phyloP scores from a whole-genome alignment of 2,329 filamentous ascomycete species.

The Stachybotrys echinatus region DNA sequence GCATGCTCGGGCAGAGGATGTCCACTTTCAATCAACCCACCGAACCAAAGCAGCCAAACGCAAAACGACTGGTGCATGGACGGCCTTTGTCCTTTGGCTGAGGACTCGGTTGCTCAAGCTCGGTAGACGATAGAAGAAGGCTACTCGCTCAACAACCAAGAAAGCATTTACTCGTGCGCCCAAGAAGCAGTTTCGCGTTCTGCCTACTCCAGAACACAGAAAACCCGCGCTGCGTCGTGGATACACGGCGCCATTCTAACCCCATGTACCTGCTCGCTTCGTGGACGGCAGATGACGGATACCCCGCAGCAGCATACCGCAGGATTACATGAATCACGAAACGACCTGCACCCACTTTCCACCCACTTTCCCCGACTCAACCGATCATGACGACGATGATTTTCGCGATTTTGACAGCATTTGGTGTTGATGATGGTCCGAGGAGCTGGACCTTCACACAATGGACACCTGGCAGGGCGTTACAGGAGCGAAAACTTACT shows the following conservation, averaged over 20 bases:
- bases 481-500: background rate
- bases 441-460: background rate
- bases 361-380: background rate
- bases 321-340: background rate
- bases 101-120: conserved; percentile 45
- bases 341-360: background rate
- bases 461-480: background rate
- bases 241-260: too few relatives aligned
- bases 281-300: background rate
- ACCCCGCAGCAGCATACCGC: background rate
- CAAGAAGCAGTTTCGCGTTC: background rate
- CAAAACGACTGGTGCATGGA: conserved; percentile 58
- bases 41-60: conserved; percentile 47
- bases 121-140: conserved; percentile 29
- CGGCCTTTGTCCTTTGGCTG: conserved; percentile 58
- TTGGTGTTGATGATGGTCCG: background rate
- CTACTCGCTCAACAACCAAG: conserved; percentile 12
- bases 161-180: background rate
- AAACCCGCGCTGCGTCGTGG: background rate
- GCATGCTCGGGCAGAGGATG: conserved; percentile 30
- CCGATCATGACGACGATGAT: background rate
- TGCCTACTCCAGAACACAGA: background rate
- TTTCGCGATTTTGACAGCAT: background rate
- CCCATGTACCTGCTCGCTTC: background rate
- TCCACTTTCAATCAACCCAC: conserved; percentile 36